phyloP scores from a whole-genome alignment of 106 monocot genomes.

The Chionographis japonica region DNA sequence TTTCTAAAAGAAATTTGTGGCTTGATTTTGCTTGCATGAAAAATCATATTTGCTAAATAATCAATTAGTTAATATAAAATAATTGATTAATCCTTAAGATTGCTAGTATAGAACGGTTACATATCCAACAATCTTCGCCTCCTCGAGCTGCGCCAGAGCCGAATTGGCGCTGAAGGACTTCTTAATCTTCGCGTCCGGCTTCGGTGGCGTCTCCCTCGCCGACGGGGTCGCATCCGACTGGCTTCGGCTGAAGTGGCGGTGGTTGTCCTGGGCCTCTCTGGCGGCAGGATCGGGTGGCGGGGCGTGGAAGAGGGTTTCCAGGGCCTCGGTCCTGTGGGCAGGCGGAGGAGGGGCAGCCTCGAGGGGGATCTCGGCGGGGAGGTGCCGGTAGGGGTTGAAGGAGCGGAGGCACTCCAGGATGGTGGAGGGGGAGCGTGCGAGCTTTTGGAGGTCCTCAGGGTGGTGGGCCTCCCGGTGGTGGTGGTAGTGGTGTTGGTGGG shows the following conservation, averaged over 20 bases:
- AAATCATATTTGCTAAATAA: no score
- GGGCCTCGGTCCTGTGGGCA: not conserved
- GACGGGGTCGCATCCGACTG: slow-evolving; percentile 17
- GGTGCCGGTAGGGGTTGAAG: slow-evolving; percentile 40
- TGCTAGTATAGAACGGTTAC: no score
- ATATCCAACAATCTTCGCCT: no score
- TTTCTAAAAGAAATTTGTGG: no score
- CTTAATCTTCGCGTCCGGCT: slow-evolving; percentile 13
- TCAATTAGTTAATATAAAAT: no score
- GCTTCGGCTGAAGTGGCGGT: slow-evolving; percentile 15
- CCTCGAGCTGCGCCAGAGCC: slow-evolving; percentile 1
- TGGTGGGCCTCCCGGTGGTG: not conserved
- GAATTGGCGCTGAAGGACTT: slow-evolving; percentile 27
- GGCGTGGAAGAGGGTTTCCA: not conserved
- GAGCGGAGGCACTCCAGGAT: slow-evolving; percentile 56
- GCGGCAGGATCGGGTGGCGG: not conserved
- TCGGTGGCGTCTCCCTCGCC: not conserved
- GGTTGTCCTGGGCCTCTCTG: not conserved
- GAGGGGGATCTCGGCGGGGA: slow-evolving; percentile 27
- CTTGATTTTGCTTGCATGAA: no score
- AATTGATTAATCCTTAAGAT: no score
- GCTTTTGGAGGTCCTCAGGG: not conserved
- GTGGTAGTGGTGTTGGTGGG: not conserved
- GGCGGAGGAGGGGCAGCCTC: not conserved
- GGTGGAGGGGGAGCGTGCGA: slow-evolving; percentile 32